Conservation (phyloP, 305 asterid genomes). For the Rubia tinctorum region DNA sequence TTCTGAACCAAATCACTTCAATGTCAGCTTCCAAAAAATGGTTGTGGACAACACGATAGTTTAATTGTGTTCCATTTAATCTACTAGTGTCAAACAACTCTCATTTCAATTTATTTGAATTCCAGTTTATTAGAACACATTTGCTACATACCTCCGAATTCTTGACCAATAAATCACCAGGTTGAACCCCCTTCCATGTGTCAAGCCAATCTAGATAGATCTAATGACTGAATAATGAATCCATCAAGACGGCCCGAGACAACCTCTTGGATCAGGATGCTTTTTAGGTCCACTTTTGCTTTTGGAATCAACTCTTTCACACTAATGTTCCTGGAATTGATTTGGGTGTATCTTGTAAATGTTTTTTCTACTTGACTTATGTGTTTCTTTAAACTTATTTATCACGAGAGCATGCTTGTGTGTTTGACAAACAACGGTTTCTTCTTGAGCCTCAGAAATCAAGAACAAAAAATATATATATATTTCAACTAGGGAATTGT, state of each 20-base stretch:
- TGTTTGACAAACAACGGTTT: slow-evolving; percentile 50
- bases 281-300: slow-evolving; percentile 54
- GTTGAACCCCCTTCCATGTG: slow-evolving; percentile 87
- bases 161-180: slow-evolving; percentile 66
- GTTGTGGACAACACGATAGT: slow-evolving; percentile 51
- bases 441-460: slow-evolving; percentile 71
- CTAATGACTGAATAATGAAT: slow-evolving; percentile 54
- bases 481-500: slow-evolving; percentile 53
- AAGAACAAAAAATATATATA: slow-evolving; percentile 79
- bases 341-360: slow-evolving; percentile 30
- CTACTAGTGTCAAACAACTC: slow-evolving; percentile 99
- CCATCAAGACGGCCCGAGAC: slow-evolving; percentile 81
- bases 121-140: slow-evolving; percentile 94
- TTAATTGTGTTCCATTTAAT: slow-evolving; percentile 84
- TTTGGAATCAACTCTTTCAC: slow-evolving; percentile 32
- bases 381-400: no score
- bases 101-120: slow-evolving; percentile 67
- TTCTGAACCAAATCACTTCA: slow-evolving; percentile 79
- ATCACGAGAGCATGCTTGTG: slow-evolving; percentile 44
- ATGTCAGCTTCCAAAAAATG: slow-evolving; percentile 66
- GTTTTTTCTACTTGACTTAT: slow-evolving; percentile 36
- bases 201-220: no score
- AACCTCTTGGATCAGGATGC: slow-evolving; percentile 80
- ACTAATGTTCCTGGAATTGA: slow-evolving; percentile 38
- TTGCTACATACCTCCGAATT: slow-evolving; percentile 98